Evolutionary conservation across 2,329 filamentous ascomycete species (phyloP).

Genomic region (Cercospora sesami): DNA sequence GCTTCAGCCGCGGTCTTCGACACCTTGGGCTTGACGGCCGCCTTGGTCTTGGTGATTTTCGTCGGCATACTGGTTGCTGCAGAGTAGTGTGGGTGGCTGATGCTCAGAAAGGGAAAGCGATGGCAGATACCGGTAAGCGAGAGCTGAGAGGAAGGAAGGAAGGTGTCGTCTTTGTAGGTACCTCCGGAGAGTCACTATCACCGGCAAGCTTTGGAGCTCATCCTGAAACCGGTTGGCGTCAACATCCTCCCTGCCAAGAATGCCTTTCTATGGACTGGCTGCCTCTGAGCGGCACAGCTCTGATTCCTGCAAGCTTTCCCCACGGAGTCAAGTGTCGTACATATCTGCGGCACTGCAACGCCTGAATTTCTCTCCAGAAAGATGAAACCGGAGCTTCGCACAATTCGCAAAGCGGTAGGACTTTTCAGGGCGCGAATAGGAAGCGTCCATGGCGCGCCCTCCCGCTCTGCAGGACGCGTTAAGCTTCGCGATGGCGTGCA

Average conservation of each 20-base stretch:
- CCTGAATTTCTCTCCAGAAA: background rate
- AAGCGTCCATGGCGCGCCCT: background rate
- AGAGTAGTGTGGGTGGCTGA: background rate
- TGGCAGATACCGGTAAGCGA: background rate
- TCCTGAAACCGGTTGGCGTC: background rate
- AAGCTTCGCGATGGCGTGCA: constrained; percentile 4
- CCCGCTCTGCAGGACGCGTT: background rate
- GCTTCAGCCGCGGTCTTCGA: background rate
- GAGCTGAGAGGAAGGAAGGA: background rate
- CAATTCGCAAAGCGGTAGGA: background rate
- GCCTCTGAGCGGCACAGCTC: background rate
- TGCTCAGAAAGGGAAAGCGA: background rate
- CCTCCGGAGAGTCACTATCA: background rate
- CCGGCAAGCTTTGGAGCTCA: background rate
- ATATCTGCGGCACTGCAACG: background rate
- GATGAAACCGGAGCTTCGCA: constrained; percentile 1
- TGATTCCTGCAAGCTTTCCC: background rate
- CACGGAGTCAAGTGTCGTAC: background rate
- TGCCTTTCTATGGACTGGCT: background rate
- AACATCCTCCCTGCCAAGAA: background rate
- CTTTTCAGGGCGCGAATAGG: background rate
- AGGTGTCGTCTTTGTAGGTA: background rate
- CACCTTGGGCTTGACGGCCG: background rate
- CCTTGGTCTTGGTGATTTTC: background rate
- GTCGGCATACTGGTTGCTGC: background rate